These are phyloP conservation scores for Macrolepiota dolichaula DNA, from an alignment of 768 basidiomycete species.

Conservation along the genomic window DNA sequence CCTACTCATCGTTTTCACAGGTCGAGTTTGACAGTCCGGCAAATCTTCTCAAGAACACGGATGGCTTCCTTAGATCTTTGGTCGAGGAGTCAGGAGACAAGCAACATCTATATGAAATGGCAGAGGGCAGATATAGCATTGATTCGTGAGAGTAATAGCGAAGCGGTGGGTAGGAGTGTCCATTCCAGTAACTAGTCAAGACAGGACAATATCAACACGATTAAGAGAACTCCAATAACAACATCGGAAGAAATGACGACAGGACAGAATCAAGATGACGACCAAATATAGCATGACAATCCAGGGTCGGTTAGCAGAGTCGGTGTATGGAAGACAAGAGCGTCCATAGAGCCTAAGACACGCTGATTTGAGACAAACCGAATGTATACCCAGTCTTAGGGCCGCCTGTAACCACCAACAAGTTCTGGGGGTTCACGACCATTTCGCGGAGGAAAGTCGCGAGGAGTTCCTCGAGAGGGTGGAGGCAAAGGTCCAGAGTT, in stretches of 20 bases:
- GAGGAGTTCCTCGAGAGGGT: constrained; percentile 18
- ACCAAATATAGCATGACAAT: neutral
- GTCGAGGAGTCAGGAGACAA: constrained; percentile 60
- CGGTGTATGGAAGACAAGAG: constrained; percentile 3
- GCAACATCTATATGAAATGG: constrained; percentile 44
- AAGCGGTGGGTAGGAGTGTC: constrained; percentile 1
- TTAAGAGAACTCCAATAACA: constrained; percentile 10
- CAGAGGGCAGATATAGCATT: constrained; percentile 17
- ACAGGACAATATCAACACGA: neutral
- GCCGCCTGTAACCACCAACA: constrained; percentile 37
- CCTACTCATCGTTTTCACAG: constrained; percentile 14
- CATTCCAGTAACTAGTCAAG: constrained; percentile 13
- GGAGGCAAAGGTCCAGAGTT: constrained; percentile 10
- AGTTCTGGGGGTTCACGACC: constrained; percentile 43
- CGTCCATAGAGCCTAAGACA: neutral
- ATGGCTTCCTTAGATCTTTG: constrained; percentile 47
- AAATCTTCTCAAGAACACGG: constrained; percentile 47
- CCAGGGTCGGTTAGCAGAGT: constrained; percentile 5
- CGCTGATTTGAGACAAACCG: neutral
- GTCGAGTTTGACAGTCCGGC: constrained; percentile 54
- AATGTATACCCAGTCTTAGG: constrained; percentile 19
- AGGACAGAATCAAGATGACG: neutral
- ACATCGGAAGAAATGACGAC: constrained; percentile 8
- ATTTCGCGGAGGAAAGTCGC: constrained; percentile 48
- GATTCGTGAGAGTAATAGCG: neutral